These are phyloP conservation scores for Metschnikowia bowlesiae DNA, from an alignment of 805 yeast species.

Conservation along the genomic window DNA sequence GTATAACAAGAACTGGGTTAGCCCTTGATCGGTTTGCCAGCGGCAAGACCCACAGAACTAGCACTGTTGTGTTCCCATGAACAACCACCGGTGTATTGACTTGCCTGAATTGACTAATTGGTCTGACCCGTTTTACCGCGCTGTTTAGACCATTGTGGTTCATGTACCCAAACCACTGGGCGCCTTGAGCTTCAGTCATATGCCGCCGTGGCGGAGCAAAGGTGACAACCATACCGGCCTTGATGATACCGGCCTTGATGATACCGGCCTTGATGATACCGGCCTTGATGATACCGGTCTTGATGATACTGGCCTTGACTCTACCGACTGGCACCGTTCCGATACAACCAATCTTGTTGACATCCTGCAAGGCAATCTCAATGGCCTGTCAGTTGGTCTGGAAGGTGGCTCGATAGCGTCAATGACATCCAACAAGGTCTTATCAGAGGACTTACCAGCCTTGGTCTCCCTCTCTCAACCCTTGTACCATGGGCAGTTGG, in stretches of 20 bases:
- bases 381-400: constrained; percentile 83
- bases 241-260: constrained; percentile 88
- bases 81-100: too few relatives aligned
- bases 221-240: constrained; percentile 81
- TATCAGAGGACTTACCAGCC: constrained; percentile 65
- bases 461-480: constrained; percentile 80
- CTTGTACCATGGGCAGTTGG: constrained; percentile 86
- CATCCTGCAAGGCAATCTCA: constrained; percentile 87
- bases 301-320: constrained; percentile 88
- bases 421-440: constrained; percentile 80
- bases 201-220: constrained; percentile 54
- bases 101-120: too few relatives aligned
- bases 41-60: too few relatives aligned
- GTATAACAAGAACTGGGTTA: too few relatives aligned
- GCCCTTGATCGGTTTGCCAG: too few relatives aligned
- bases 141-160: too few relatives aligned
- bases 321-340: constrained; percentile 93
- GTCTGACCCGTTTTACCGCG: too few relatives aligned
- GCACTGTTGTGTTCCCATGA: too few relatives aligned
- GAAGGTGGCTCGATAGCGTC: constrained; percentile 76
- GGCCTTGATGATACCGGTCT: constrained; percentile 90
- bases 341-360: constrained; percentile 89
- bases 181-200: too few relatives aligned
- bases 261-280: constrained; percentile 87
- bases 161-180: too few relatives aligned